Conservation (phyloP, 208 protist species). For the Trypanosoma mega region DNA sequence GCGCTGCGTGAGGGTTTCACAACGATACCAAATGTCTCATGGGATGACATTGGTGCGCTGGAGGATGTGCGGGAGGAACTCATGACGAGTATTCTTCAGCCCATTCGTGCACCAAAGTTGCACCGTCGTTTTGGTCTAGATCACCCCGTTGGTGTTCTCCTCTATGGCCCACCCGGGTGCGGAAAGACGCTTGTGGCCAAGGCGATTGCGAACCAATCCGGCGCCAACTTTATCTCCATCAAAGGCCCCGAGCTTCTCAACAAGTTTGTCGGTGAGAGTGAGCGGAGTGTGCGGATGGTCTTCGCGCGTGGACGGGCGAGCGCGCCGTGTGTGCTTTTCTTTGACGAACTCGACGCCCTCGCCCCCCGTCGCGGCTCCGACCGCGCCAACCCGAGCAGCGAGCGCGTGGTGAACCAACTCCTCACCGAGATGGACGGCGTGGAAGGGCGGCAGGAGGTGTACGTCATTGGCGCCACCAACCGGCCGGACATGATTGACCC, state of each 20-base stretch:
- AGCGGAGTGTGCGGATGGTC: slow-evolving; percentile 97
- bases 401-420: slow-evolving; percentile 99
- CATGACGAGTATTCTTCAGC: slow-evolving; percentile 88
- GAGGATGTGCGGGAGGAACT: slow-evolving; percentile 94
- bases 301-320: slow-evolving; percentile 93
- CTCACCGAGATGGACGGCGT: slow-evolving; percentile 99
- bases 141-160: slow-evolving; percentile 93
- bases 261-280: slow-evolving; percentile 99
- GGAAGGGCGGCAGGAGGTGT: slow-evolving; percentile 93
- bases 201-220: slow-evolving; percentile 94
- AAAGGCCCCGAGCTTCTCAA: slow-evolving; percentile 98
- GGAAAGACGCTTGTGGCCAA: slow-evolving; percentile 97
- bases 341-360: slow-evolving; percentile 99
- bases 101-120: slow-evolving; percentile 89
- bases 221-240: slow-evolving; percentile 99
- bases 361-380: slow-evolving; percentile 91
- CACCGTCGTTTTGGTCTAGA: slow-evolving; percentile 91
- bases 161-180: slow-evolving; percentile 99
- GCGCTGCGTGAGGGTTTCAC: slow-evolving; percentile 96
- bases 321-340: slow-evolving; percentile 99
- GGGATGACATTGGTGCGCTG: slow-evolving; percentile 97
- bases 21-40: slow-evolving; percentile 97
- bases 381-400: slow-evolving; percentile 86
- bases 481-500: slow-evolving; percentile 98
- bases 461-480: slow-evolving; percentile 99